phyloP scores from a whole-genome alignment of 192 early-diverging fungal species.

The Rhizophagus clarus region DNA sequence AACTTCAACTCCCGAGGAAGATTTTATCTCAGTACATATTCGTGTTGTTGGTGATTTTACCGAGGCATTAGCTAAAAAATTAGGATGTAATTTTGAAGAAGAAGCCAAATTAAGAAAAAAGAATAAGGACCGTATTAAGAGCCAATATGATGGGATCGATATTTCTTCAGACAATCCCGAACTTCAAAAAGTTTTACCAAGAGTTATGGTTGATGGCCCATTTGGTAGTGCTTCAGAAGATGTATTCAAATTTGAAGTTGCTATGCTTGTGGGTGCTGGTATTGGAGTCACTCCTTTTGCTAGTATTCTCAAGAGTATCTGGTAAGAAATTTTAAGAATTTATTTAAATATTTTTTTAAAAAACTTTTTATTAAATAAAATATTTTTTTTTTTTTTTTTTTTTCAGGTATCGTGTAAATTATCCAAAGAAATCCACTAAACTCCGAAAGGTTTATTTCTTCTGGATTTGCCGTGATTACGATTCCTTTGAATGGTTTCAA shows the following conservation, averaged over 20 bases:
- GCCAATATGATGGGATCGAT: slow-evolving; percentile 15
- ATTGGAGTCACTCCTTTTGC: slow-evolving; percentile 83
- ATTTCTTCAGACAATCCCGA: slow-evolving; percentile 21
- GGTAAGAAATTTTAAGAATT: slow-evolving; percentile 31
- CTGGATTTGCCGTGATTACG: slow-evolving; percentile 77
- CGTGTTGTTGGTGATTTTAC: slow-evolving; percentile 81
- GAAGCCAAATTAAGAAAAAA: slow-evolving; percentile 38
- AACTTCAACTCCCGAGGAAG: slow-evolving; percentile 76
- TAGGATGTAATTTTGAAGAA: slow-evolving; percentile 63
- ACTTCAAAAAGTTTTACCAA: slow-evolving; percentile 47
- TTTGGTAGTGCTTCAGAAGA: slow-evolving; percentile 72
- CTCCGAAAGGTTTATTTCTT: slow-evolving; percentile 75
- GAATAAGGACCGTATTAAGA: slow-evolving; percentile 38
- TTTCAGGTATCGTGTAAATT: slow-evolving; percentile 56
- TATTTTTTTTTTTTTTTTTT: not conserved
- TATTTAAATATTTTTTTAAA: not conserved
- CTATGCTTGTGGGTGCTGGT: slow-evolving; percentile 75
- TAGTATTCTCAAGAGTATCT: slow-evolving; percentile 72
- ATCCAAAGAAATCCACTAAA: slow-evolving; percentile 52
- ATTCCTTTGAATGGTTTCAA: slow-evolving; percentile 83
- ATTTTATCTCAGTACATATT: slow-evolving; percentile 74
- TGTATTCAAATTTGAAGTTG: slow-evolving; percentile 74
- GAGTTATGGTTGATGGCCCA: slow-evolving; percentile 71
- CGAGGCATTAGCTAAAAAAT: slow-evolving; percentile 55
- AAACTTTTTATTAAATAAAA: not conserved